Evolutionary conservation across 2,329 filamentous ascomycete species (phyloP), one percentile per base, ranked within the genome.

Genomic region (Lachnellula hyalina): DNA sequence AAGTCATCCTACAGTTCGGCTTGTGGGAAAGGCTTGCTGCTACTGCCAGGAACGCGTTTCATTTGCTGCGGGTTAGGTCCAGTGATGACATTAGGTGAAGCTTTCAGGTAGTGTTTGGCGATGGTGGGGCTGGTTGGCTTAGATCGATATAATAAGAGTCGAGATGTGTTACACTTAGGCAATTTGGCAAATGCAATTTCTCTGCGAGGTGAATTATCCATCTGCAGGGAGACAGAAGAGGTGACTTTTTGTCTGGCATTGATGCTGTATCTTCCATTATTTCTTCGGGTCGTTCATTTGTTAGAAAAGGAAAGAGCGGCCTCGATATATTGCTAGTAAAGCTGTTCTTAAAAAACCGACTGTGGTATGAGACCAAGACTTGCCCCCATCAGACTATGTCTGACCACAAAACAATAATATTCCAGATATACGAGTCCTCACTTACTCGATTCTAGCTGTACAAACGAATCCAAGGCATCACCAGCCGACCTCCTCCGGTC

Each of bases 161-260:
- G 21, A 36, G 14, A 21, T 42, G 44, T 44, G 49, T 52, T 52
- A 56, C 54, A 52, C 47, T 48, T 40, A 34, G 49, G 51, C 49
- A 23, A 52, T 52, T 28, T 35, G 38, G n/a, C 17, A 23, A 52
- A 52, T 56, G 49, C 35, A 48, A 8, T 52, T 52, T 21, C 19
- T 46, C 45, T 52, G 54, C 45, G 52, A 38, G 35, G n/a, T 49
- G 34, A 28, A 48, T 19, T 21, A 14, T 51, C 21, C 19, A n/a
- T 17, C 19, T 49, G 49, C 49, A 25, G 36, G 49, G 32, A n/a
- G 36, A 32, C 38, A 42, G 19, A 17, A 28, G 12, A 25, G 47
- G 11, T 32, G 23, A 32, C 12, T 17, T 6, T 47, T 44, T 25
- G 25, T 38, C 21, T 19, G 15, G 34, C 36, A 14, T 25, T 47